Evolutionary conservation across 2,329 filamentous ascomycete genomes (phyloP), one percentile per base, ranked within the genome.

Genomic region (Sporothrix phasma): DNA sequence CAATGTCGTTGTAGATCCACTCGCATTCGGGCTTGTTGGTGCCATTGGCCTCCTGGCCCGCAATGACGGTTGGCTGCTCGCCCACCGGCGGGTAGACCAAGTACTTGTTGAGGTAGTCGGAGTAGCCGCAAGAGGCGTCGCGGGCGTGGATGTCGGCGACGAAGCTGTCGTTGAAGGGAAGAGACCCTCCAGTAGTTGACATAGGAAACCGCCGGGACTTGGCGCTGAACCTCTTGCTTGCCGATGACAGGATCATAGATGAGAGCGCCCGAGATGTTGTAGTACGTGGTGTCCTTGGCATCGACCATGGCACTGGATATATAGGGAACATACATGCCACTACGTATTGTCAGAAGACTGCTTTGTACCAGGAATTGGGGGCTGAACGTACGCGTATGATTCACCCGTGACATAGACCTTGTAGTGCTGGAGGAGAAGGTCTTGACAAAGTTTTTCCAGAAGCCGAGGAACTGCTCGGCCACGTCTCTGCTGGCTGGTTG

Each of bases 371-470:
- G 5, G 31, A 47, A 62, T n/a, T 26, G 13, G 3, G 24, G n/a
- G 8, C 26, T 11, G n/a, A 17, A 66, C 70, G 8, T 68, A 72
- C 70, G 83, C 88, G 69, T 89, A 91, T 0, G 82, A 87, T 73
- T 90, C 88, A 6, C 88, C 90, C 0, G 88, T 81, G 64, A 94
- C 82, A 73, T 88, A 93, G 10, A 91, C 81, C 67, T 88, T 88
- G 69, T 82, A 84, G 13, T 81, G 81, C 22, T 88, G 80, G 70
- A 90, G 78, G 75, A 78, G 68, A 92, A 92, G 0, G 85, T 85
- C 39, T 89, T 79, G 65, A 90, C 76, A 69, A 91, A 92, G 75
- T 90, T 90, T 76, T 87, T 86, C 80, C 86, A 92, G 76, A 91
- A 94, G 59, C 87, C 87, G 17, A 88, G 78, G 72, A 93, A 91